Evolutionary conservation across 108 stramenopile genomes (phyloP).

Genomic region (Fistulifera pelliculosa): DNA sequence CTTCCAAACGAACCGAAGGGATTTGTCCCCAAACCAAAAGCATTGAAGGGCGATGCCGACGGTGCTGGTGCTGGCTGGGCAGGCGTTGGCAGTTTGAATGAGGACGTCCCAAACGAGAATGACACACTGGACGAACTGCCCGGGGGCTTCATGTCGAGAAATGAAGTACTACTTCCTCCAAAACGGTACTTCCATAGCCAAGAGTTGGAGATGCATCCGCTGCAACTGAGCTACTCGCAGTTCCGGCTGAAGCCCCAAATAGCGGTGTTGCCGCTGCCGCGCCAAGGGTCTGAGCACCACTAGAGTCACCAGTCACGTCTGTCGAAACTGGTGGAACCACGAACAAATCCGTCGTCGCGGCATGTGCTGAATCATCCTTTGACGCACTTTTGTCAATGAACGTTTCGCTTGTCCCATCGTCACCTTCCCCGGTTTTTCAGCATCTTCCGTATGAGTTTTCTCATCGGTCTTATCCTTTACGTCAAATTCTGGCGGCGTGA

Average conservation of each 20-base stretch:
- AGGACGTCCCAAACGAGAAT: slow-evolving; percentile 40
- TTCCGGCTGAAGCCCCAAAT: too few relatives aligned
- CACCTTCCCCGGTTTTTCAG: background rate
- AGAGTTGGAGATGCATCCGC: background rate
- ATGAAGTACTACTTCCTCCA: slow-evolving; percentile 8
- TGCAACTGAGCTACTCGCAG: background rate
- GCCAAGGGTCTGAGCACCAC: slow-evolving; percentile 6
- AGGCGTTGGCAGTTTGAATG: slow-evolving; percentile 43
- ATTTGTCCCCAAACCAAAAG: slow-evolving; percentile 8
- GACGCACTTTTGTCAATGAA: background rate
- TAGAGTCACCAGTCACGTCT: background rate
- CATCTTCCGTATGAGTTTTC: background rate
- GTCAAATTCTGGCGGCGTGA: background rate
- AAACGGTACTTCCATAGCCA: too few relatives aligned
- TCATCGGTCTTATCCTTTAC: background rate
- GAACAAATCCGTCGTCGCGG: background rate
- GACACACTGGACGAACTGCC: slow-evolving; percentile 23
- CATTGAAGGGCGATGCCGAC: slow-evolving; percentile 8
- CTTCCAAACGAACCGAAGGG: slow-evolving; percentile 9
- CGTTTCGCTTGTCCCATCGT: background rate
- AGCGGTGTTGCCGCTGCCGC: slow-evolving; percentile 1
- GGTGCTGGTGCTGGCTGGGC: slow-evolving; percentile 10
- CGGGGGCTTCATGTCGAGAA: slow-evolving; percentile 56
- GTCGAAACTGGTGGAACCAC: background rate
- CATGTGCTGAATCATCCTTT: background rate